Base-by-base conservation (phyloP, 2,329 filamentous ascomycete genomes). In the Neocatenulostroma microsporum region DNA sequence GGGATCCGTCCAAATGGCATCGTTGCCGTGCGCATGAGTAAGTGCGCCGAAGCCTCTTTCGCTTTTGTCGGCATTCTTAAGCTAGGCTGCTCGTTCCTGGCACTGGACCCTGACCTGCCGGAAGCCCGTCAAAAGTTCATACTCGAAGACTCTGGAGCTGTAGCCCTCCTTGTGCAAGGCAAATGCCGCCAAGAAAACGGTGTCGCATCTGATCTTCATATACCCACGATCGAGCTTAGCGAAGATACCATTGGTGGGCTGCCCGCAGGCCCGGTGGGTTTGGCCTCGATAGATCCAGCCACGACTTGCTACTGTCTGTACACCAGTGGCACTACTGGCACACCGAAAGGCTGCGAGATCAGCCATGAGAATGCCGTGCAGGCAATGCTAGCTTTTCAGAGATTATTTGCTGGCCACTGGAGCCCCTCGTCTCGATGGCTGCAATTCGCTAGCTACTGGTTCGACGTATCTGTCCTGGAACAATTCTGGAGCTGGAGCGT, bases 401-500 rank as follows among this genome's bases (percentile, higher is more conserved):
- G 78, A 20, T 69, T 95, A 0, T 94, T 95, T 54, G 61, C 63
- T 4, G 77, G 73, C 0, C 82, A 85, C 50, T 94, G 86, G 84
- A 72, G 82, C 26, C 51, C 68, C 0, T 56, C 73, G 0, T 93
- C 87, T 0, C 76, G 82, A 40, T 95, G 86, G 81, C 68, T 95
- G 1, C 89, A 95, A 54, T 95, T 95, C 54, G 89, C 89, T 1
- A 88, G 86, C 0, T 85, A 94, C 39, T 89, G 94, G 58, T 95
- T 38, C 21, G 36, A 38, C 18, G 88, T 95, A 3, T 91, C 84
- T 2, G 83, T 95, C 0, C 70, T 95, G 0, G 88, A 95, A 55
- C 88, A 94, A 53, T 95, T 89, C 57, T 95, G 86, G 86, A 91
- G 81, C 40, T 95, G 88, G 88, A 86, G 82, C 19, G 83, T 91